phyloP scores from a whole-genome alignment of 2,329 filamentous ascomycete genomes.

The Colletotrichum zoysiae region DNA sequence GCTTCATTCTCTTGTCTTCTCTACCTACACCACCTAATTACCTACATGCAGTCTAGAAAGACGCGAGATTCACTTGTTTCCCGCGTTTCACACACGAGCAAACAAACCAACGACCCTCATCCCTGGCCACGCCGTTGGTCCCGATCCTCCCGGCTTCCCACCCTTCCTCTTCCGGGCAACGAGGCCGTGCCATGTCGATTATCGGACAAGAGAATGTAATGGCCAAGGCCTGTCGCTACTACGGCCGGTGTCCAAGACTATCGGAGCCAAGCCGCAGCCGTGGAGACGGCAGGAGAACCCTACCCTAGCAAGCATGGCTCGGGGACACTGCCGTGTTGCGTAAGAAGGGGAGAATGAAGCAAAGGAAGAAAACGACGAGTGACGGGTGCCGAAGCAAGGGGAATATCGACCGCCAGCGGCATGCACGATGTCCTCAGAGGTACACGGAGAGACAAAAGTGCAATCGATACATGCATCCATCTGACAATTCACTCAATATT shows the following conservation, averaged over 20 bases:
- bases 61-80: neutral
- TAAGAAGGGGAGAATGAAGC: neutral
- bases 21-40: neutral
- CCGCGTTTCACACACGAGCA: slow-evolving; percentile 13
- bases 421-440: neutral
- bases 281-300: slow-evolving; percentile 17
- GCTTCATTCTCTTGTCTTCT: neutral
- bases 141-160: slow-evolving; percentile 7
- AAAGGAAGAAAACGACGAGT: neutral
- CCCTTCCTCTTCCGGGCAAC: neutral
- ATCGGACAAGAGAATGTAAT: neutral
- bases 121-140: neutral
- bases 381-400: neutral
- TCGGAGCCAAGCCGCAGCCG: slow-evolving; percentile 6
- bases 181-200: neutral
- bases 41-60: too few species aligned
- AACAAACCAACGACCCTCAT: neutral
- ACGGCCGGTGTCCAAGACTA: slow-evolving; percentile 3
- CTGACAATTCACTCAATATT: neutral
- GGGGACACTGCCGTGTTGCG: slow-evolving; percentile 20
- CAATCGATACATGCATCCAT: neutral
- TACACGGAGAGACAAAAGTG: neutral
- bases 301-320: slow-evolving; percentile 9
- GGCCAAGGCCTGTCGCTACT: neutral
- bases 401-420: neutral